phyloP scores from a whole-genome alignment of 257 asterid genomes.

The Solanum infundibuliforme region DNA sequence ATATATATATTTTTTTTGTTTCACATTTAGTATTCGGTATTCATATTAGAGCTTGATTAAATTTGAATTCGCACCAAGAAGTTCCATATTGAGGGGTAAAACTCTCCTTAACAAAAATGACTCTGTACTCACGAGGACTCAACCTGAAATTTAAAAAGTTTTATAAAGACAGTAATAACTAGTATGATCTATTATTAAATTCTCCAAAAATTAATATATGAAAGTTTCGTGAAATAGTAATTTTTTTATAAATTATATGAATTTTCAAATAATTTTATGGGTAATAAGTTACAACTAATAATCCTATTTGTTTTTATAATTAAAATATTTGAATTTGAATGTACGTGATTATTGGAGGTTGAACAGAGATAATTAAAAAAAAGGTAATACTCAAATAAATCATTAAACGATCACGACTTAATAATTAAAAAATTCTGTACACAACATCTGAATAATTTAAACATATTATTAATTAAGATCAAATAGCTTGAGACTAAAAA shows the following conservation, averaged over 20 bases:
- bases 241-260: background rate
- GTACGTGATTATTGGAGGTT: too few relatives aligned
- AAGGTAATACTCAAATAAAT: background rate
- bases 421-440: background rate
- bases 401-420: background rate
- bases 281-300: background rate
- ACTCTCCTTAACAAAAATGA: fast-evolving
- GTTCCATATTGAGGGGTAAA: fast-evolving
- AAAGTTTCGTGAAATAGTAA: background rate
- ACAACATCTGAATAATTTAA: too few relatives aligned
- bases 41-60: fast-evolving
- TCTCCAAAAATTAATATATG: background rate
- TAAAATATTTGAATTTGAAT: background rate
- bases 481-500: background rate
- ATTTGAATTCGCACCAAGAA: too few relatives aligned
- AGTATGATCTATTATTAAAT: background rate
- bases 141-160: background rate
- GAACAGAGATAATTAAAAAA: too few relatives aligned
- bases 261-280: background rate
- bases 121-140: fast-evolving
- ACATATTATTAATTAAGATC: background rate
- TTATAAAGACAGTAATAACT: background rate
- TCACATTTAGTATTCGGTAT: fast-evolving
- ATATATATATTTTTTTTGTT: too few relatives aligned
- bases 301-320: background rate